These are phyloP conservation scores for Mycena latifolia DNA, from an alignment of 768 basidiomycete genomes.

Conservation along the genomic window DNA sequence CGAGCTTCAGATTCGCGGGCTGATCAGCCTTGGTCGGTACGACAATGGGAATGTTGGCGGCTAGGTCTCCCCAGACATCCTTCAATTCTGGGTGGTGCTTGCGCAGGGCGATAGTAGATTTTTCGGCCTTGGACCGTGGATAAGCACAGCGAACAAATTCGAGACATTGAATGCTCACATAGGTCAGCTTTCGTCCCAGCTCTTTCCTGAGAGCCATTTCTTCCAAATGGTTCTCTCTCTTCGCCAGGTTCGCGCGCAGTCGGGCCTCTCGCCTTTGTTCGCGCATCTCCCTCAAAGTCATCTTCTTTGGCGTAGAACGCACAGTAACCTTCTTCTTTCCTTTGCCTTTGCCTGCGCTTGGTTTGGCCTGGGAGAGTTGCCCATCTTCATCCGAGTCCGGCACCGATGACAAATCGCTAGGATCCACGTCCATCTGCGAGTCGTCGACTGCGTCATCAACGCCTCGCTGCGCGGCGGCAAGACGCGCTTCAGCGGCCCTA, in stretches of 20 bases:
- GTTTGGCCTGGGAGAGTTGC: constrained; percentile 21
- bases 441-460: constrained; percentile 49
- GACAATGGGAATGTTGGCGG: constrained; percentile 69
- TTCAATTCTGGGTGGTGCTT: constrained; percentile 84
- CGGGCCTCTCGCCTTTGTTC: constrained; percentile 44
- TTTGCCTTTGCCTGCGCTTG: constrained; percentile 37
- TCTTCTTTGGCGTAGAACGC: constrained; percentile 38
- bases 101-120: constrained; percentile 69
- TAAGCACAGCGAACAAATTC: constrained; percentile 14
- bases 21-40: constrained; percentile 81
- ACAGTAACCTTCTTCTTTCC: constrained; percentile 41
- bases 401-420: constrained; percentile 27
- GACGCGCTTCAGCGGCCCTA: constrained; percentile 67
- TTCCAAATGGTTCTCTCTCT: constrained; percentile 55
- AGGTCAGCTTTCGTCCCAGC: constrained; percentile 81
- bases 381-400: constrained; percentile 43
- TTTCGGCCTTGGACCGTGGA: constrained; percentile 70
- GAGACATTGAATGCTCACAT: constrained; percentile 55
- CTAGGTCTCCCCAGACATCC: constrained; percentile 91
- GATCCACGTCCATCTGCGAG: constrained; percentile 37
- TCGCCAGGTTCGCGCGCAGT: constrained; percentile 37
- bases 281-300: constrained; percentile 51
- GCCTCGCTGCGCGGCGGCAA: constrained; percentile 47
- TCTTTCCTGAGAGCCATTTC: constrained; percentile 63
- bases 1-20: constrained; percentile 85